Percentiles rank a stretch among this genome's conserved stretches.
phyloP scores from a whole-genome alignment of 495 filamentous ascomycete species.

The Hypoxylon intermedium region DNA sequence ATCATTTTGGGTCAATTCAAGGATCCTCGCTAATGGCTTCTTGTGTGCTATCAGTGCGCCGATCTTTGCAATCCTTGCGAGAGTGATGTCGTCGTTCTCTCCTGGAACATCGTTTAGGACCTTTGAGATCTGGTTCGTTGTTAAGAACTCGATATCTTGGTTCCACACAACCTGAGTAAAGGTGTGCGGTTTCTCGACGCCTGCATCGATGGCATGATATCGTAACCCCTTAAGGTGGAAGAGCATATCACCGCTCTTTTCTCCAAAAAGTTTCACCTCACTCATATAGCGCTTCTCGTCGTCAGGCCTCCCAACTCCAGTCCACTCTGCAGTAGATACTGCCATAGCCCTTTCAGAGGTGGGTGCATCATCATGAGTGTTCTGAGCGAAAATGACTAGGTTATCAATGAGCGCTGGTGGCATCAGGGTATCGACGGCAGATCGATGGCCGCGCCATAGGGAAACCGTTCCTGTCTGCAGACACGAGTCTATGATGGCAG shows the following conservation, averaged over 20 bases:
- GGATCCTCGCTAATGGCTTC: constrained; percentile 47
- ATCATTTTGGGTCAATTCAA: constrained; percentile 41
- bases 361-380: not conserved
- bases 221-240: constrained; percentile 1
- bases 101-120: not conserved
- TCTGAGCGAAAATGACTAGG: constrained; percentile 4
- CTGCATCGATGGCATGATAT: constrained; percentile 3
- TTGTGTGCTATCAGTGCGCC: constrained; percentile 47
- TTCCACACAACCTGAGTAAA: not conserved
- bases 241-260: not conserved
- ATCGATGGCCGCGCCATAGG: not conserved
- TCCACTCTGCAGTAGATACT: not conserved
- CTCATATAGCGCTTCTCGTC: constrained; percentile 1
- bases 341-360: not conserved
- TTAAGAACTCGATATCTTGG: constrained; percentile 2
- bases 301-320: not conserved
- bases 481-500: constrained; percentile 5
- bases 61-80: constrained; percentile 18
- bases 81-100: not conserved
- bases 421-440: not conserved
- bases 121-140: not conserved
- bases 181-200: not conserved
- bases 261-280: not conserved
- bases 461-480: constrained; percentile 1
- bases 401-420: constrained; percentile 9